Percentiles rank a stretch among this genome's conserved stretches.
Evolutionary conservation across 495 filamentous ascomycete genomes (phyloP).

Genomic region (Glarea lozoyensis): DNA sequence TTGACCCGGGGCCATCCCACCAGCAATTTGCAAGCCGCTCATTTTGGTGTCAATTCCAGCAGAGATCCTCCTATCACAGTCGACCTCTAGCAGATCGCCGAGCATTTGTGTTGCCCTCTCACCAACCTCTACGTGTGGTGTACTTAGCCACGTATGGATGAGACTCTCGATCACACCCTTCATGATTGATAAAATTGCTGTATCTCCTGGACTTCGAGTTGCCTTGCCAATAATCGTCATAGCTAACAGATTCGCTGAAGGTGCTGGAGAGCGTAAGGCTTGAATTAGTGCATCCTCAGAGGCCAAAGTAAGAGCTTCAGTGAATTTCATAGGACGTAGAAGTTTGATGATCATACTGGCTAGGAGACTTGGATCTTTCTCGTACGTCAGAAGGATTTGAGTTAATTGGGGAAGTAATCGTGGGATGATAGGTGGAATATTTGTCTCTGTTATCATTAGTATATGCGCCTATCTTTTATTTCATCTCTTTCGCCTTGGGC

Average conservation of each 20-base stretch:
- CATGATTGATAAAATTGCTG: conserved; percentile 59
- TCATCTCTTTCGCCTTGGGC: no score
- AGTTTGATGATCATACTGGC: conserved; percentile 44
- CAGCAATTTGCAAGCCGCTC: conserved; percentile 28
- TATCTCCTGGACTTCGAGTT: conserved; percentile 46
- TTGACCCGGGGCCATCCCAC: conserved; percentile 41
- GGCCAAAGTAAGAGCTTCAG: conserved; percentile 40
- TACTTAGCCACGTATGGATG: conserved; percentile 63
- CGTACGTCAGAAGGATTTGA: conserved; percentile 35
- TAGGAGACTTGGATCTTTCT: conserved; percentile 40
- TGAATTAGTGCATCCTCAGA: conserved; percentile 43
- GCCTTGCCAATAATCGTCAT: conserved; percentile 69
- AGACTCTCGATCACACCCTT: conserved; percentile 51
- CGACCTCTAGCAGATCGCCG: conserved; percentile 61
- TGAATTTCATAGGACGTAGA: conserved; percentile 40
- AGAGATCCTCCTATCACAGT: conserved; percentile 44
- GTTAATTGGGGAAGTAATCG: conserved; percentile 40
- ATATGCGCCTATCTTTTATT: no score
- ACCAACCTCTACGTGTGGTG: conserved; percentile 62
- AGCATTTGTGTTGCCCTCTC: conserved; percentile 57
- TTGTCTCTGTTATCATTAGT: conserved; percentile 14
- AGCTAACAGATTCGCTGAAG: conserved; percentile 60
- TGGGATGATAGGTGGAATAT: conserved; percentile 31
- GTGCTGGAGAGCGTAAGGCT: conserved; percentile 49
- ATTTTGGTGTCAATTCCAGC: conserved; percentile 25